phyloP scores from a whole-genome alignment of 2,329 filamentous ascomycete species.

The Trichoderma lentiforme region DNA sequence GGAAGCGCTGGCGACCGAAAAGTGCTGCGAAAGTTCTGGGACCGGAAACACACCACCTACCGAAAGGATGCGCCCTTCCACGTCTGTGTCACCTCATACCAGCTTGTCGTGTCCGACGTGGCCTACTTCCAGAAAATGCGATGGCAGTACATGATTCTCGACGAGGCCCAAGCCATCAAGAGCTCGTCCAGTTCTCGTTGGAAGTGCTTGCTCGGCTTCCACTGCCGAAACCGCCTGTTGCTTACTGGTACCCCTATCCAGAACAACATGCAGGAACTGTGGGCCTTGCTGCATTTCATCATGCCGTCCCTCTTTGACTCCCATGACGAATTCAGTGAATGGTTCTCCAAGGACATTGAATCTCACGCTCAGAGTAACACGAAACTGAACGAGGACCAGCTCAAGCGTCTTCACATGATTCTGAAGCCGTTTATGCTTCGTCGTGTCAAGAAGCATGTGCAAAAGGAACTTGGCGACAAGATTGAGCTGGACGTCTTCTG shows the following conservation, averaged over 20 bases:
- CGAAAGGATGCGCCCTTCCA: conserved; percentile 91
- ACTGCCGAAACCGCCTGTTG: conserved; percentile 89
- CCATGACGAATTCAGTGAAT: conserved; percentile 88
- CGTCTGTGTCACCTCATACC: conserved; percentile 93
- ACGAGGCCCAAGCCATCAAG: conserved; percentile 98
- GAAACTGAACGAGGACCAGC: conserved; percentile 98
- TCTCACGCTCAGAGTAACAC: conserved; percentile 98
- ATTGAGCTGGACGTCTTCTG: conserved; percentile 96
- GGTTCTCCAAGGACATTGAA: conserved; percentile 95
- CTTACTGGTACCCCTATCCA: conserved; percentile 97
- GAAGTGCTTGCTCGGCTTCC: conserved; percentile 92
- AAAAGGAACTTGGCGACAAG: conserved; percentile 98
- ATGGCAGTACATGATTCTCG: conserved; percentile 99
- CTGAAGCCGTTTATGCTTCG: conserved; percentile 99
- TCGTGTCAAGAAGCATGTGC: conserved; percentile 99
- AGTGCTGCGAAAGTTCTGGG: conserved; percentile 97
- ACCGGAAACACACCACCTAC: conserved; percentile 95
- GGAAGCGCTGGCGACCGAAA: conserved; percentile 92
- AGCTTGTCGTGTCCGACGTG: conserved; percentile 92
- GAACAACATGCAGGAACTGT: conserved; percentile 99
- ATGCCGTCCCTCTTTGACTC: conserved; percentile 99
- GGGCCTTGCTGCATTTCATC: conserved; percentile 97
- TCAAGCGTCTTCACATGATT: conserved; percentile 97
- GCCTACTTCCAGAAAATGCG: conserved; percentile 98
- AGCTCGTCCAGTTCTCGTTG: conserved; percentile 93